Percentiles rank a stretch among this genome's conserved stretches.
Conservation (phyloP, 345 rosid genomes). For the Barbarea vulgaris region DNA sequence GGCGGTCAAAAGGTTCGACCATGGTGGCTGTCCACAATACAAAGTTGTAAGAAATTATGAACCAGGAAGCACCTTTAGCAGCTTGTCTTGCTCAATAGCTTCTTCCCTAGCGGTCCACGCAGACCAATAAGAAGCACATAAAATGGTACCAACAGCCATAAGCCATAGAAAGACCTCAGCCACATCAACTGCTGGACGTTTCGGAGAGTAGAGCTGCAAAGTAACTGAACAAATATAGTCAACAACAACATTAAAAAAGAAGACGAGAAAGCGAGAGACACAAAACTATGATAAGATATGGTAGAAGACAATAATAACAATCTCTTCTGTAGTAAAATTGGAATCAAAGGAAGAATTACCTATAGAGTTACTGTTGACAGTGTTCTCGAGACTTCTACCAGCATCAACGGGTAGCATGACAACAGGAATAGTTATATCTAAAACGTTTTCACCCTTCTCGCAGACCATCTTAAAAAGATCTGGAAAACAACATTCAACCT, state of each 20-base stretch:
- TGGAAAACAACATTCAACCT: constrained; percentile 44
- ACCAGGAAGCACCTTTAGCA: constrained; percentile 64
- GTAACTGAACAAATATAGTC: constrained; percentile 59
- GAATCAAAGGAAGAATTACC: constrained; percentile 45
- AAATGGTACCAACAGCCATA: constrained; percentile 93
- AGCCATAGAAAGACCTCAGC: constrained; percentile 99
- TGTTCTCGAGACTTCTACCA: constrained; percentile 57
- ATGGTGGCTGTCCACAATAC: constrained; percentile 23
- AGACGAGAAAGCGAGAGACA: neutral
- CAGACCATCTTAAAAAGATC: constrained; percentile 99
- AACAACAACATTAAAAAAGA: neutral
- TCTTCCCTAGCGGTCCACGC: constrained; percentile 92
- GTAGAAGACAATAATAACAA: neutral
- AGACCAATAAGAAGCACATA: constrained; percentile 95
- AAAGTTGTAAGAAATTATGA: neutral
- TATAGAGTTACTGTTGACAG: constrained; percentile 38
- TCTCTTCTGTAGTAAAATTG: neutral
- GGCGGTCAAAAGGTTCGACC: constrained; percentile 2
- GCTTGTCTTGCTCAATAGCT: constrained; percentile 86
- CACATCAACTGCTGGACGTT: constrained; percentile 85
- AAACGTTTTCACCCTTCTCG: constrained; percentile 67
- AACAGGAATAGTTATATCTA: constrained; percentile 69
- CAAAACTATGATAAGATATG: constrained; percentile 5
- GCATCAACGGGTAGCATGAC: constrained; percentile 98
- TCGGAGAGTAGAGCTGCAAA: constrained; percentile 87